phyloP scores from a whole-genome alignment of 352 stramenopile species.

The Globisporangium irregulare region DNA sequence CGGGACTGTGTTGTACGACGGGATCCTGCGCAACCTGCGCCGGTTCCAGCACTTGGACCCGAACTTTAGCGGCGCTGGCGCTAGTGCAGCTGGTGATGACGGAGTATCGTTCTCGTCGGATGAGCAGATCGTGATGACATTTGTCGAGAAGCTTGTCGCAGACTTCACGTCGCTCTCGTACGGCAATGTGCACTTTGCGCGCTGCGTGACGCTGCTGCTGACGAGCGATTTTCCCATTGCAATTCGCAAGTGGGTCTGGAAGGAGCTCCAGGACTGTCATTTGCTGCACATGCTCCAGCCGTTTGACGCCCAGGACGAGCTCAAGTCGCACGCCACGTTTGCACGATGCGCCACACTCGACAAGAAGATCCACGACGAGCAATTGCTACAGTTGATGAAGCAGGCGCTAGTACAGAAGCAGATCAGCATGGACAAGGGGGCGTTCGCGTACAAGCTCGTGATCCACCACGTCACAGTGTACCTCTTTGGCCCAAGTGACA shows the following conservation, averaged over 20 bases:
- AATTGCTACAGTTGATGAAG: slow-evolving; percentile 47
- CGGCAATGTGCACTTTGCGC: slow-evolving; percentile 60
- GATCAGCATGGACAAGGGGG: slow-evolving; percentile 30
- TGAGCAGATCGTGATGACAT: slow-evolving; percentile 56
- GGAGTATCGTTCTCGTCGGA: slow-evolving; percentile 37
- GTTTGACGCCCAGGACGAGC: slow-evolving; percentile 27
- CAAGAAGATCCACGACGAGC: slow-evolving; percentile 30
- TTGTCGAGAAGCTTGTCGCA: slow-evolving; percentile 59
- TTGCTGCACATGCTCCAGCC: slow-evolving; percentile 48
- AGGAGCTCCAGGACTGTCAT: slow-evolving; percentile 52
- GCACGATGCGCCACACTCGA: slow-evolving; percentile 25
- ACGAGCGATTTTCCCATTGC: slow-evolving; percentile 48
- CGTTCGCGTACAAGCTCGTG: slow-evolving; percentile 58
- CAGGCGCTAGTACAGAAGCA: slow-evolving; percentile 35
- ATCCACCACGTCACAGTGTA: slow-evolving; percentile 60
- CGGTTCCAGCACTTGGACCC: slow-evolving; percentile 46
- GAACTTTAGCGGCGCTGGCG: slow-evolving; percentile 6
- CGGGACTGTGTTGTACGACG: slow-evolving; percentile 35
- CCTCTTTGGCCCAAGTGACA: slow-evolving; percentile 20
- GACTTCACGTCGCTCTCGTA: slow-evolving; percentile 74
- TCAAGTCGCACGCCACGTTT: slow-evolving; percentile 20
- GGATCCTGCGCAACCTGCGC: slow-evolving; percentile 47
- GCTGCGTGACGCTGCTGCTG: slow-evolving; percentile 61
- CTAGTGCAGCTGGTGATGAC: slow-evolving; percentile 6
- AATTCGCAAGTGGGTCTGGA: slow-evolving; percentile 69